Conservation (phyloP, 2,329 filamentous ascomycete species). For the Penicillium sp. region DNA sequence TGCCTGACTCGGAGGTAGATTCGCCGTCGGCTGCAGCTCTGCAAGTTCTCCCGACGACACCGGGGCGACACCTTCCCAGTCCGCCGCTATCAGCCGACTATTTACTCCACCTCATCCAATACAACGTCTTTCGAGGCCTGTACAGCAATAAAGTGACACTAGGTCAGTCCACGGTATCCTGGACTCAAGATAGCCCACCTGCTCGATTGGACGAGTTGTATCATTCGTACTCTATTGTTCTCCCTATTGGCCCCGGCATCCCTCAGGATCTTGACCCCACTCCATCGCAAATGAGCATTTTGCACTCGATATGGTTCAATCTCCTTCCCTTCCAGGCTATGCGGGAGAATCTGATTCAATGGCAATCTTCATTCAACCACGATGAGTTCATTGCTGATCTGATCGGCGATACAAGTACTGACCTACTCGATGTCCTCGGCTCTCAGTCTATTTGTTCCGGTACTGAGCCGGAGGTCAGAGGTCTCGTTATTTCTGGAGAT, state of each 20-base stretch:
- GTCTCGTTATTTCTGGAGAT: not conserved
- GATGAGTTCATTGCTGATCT: slow-evolving; percentile 12
- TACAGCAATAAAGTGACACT: slow-evolving; percentile 21
- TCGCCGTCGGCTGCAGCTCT: not conserved
- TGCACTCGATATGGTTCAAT: slow-evolving; percentile 21
- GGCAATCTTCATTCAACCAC: slow-evolving; percentile 14
- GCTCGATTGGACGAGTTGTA: slow-evolving; percentile 1
- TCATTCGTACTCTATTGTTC: slow-evolving; percentile 3
- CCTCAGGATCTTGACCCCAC: slow-evolving; percentile 16
- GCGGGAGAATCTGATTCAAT: slow-evolving; percentile 18
- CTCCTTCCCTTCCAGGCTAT: slow-evolving; percentile 17
- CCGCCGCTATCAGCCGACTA: slow-evolving; percentile 17
- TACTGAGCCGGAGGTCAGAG: not conserved
- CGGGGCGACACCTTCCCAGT: not conserved
- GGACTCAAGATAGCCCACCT: not conserved
- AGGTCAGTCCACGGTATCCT: slow-evolving; percentile 2
- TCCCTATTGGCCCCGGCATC: slow-evolving; percentile 4
- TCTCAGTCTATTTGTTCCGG: not conserved
- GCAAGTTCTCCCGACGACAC: not conserved
- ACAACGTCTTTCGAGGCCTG: slow-evolving; percentile 26
- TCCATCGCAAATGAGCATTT: slow-evolving; percentile 8
- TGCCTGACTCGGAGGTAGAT: not conserved
- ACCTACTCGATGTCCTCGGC: not conserved
- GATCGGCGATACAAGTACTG: slow-evolving; percentile 2
- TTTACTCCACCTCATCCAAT: slow-evolving; percentile 26